Conservation (phyloP, 2,329 filamentous ascomycete genomes). For the Talaromyces sp. region DNA sequence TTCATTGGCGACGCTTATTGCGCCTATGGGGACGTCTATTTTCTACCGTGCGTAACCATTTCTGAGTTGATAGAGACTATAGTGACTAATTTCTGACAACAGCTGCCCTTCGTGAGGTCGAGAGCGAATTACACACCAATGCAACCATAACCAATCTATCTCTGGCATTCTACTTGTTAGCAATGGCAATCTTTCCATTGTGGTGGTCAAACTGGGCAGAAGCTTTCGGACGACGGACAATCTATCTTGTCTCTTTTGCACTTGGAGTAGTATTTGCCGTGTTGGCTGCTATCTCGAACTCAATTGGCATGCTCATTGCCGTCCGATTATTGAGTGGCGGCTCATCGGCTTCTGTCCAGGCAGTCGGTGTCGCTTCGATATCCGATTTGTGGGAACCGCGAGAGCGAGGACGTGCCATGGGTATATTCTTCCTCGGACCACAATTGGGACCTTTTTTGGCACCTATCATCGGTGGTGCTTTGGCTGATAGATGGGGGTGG, state of each 20-base stretch:
- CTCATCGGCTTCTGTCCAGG: constrained; percentile 73
- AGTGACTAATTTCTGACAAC: neutral
- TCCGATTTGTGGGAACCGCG: constrained; percentile 73
- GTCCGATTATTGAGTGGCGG: constrained; percentile 72
- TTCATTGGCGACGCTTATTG: constrained; percentile 69
- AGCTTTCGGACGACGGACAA: constrained; percentile 60
- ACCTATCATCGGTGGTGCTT: constrained; percentile 66
- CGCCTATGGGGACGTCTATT: constrained; percentile 79
- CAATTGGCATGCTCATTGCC: constrained; percentile 71
- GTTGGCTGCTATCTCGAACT: constrained; percentile 63
- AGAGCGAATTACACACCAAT: constrained; percentile 58
- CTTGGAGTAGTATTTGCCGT: constrained; percentile 69
- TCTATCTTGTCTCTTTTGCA: constrained; percentile 71
- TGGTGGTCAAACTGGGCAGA: constrained; percentile 52
- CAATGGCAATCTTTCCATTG: constrained; percentile 77
- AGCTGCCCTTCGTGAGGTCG: constrained; percentile 67
- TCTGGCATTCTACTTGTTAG: constrained; percentile 75
- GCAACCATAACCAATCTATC: constrained; percentile 69
- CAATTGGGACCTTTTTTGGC: constrained; percentile 67
- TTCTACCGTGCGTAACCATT: constrained; percentile 61
- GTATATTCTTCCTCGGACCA: constrained; percentile 76
- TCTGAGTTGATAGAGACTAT: neutral
- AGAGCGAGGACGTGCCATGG: constrained; percentile 73
- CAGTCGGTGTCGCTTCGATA: constrained; percentile 77
- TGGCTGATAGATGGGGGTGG: constrained; percentile 64